Conservation (phyloP, 139 green algal genomes). For the Coelastrella sp. region DNA sequence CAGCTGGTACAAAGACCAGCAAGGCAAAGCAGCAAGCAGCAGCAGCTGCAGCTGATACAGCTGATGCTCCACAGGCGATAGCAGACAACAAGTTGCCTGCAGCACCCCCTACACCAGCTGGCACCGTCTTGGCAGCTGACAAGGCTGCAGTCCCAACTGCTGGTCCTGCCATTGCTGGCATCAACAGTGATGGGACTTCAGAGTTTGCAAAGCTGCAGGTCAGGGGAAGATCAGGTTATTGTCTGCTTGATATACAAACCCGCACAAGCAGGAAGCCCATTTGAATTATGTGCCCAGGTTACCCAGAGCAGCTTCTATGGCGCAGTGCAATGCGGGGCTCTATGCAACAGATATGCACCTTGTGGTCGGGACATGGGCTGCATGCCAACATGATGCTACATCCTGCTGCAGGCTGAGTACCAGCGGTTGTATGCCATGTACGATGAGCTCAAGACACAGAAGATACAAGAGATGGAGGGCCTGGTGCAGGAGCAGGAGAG, state of each 20-base stretch:
- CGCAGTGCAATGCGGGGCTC: neutral
- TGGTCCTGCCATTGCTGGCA: neutral
- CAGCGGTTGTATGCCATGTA: conserved; percentile 40
- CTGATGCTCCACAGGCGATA: neutral
- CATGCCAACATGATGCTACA: neutral
- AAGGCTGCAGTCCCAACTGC: neutral
- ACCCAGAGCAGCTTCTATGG: too few relatives aligned
- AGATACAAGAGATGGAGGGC: conserved; percentile 47
- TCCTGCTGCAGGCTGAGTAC: conserved; percentile 45
- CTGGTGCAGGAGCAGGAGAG: conserved; percentile 47
- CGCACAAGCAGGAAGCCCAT: neutral
- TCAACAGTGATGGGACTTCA: neutral
- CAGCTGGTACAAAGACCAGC: neutral
- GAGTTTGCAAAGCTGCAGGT: conserved; percentile 45
- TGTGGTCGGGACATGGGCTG: neutral
- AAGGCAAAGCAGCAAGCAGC: neutral
- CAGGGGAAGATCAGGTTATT: neutral
- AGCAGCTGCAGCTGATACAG: neutral
- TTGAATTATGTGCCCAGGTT: too few relatives aligned
- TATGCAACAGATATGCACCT: neutral
- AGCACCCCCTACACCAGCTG: neutral
- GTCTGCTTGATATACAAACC: neutral
- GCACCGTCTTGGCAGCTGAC: neutral
- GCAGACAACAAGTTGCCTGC: neutral
- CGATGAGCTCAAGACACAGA: conserved; percentile 46